Base-by-base conservation (phyloP, 2,329 filamentous ascomycete species). In the Neurospora crassa region DNA sequence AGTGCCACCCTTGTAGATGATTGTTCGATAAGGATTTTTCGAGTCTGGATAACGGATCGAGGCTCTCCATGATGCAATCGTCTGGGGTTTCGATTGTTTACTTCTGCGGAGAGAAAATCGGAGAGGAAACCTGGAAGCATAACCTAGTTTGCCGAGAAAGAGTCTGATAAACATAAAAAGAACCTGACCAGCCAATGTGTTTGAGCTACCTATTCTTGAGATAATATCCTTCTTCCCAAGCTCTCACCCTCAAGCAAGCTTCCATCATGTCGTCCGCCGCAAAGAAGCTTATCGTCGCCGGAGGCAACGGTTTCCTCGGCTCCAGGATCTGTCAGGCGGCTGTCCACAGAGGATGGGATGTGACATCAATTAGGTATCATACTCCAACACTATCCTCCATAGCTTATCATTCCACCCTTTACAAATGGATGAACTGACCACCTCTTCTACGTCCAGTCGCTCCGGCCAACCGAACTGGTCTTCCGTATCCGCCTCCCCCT, bases 271-370 rank as follows among this genome's bases (percentile, higher is more conserved):
- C 86, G 74, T 63, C 53, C 53, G 85, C 86, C 68, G 84, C 89
- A 71, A 97, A 94, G 83, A 91, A 89, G 81, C 85, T 99, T 63
- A 90, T 98, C 59, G 94, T 99, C 70, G 96, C 92, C 75, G 96
- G 96, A 76, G 95, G 95, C 72, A 97, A 93, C 81, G 95, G 96
- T 42, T 99, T 98, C 79, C 83, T 99, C 37, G 93, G 93, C 82
- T 87, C 86, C 34, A 88, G 95, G 71, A 97, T 99, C 83, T 98
- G 96, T 84, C 96, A 93, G 84, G 91, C 92, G 70, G 96, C 93
- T 67, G 90, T 93, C 69, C 87, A 90, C 67, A 87, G 94, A 79
- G 93, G 94, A 70, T 98, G 95, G 95, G 88, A 94, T 71, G 95
- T 98, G 68, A 95, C 90, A 29, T 97, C 94, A 6, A 90, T 99